These are phyloP conservation scores for Scedosporium minutisporum DNA, from an alignment of 2,329 filamentous ascomycete genomes.

Conservation along the genomic window DNA sequence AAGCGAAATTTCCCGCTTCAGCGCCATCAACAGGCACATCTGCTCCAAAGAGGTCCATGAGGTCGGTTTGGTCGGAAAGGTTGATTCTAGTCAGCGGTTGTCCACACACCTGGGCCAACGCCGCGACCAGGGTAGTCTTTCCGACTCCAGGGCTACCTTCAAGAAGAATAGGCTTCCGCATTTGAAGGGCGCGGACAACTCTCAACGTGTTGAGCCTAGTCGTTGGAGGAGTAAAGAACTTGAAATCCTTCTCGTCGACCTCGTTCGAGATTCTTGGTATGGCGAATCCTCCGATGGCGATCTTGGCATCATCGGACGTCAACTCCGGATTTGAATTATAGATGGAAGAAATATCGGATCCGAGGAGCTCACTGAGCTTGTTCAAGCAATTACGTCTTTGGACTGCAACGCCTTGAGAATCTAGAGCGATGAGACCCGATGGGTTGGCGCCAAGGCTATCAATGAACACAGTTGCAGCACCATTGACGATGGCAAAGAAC, in stretches of 20 bases:
- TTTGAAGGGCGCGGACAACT: constrained; percentile 78
- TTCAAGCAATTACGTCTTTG: constrained; percentile 66
- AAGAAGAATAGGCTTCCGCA: constrained; percentile 82
- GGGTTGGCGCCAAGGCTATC: constrained; percentile 94
- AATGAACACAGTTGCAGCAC: constrained; percentile 90
- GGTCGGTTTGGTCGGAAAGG: constrained; percentile 91
- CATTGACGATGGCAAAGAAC: constrained; percentile 55
- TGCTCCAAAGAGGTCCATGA: constrained; percentile 95
- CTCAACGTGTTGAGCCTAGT: constrained; percentile 85
- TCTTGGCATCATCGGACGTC: constrained; percentile 33
- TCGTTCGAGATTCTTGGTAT: constrained; percentile 34
- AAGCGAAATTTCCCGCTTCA: constrained; percentile 80
- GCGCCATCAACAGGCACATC: constrained; percentile 94
- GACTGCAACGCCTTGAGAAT: constrained; percentile 56
- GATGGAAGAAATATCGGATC: constrained; percentile 48
- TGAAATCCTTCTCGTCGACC: constrained; percentile 26
- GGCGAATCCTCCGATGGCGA: constrained; percentile 68
- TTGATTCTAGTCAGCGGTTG: constrained; percentile 88
- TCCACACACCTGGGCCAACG: constrained; percentile 70
- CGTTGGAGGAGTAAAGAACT: constrained; percentile 81
- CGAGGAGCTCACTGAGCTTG: constrained; percentile 59
- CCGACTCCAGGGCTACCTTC: constrained; percentile 98
- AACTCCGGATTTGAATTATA: constrained; percentile 59
- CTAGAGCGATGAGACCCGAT: constrained; percentile 70
- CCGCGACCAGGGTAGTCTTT: constrained; percentile 87